Conservation (phyloP, 1,139 yeast species). For the Debaryomyces sp. region DNA sequence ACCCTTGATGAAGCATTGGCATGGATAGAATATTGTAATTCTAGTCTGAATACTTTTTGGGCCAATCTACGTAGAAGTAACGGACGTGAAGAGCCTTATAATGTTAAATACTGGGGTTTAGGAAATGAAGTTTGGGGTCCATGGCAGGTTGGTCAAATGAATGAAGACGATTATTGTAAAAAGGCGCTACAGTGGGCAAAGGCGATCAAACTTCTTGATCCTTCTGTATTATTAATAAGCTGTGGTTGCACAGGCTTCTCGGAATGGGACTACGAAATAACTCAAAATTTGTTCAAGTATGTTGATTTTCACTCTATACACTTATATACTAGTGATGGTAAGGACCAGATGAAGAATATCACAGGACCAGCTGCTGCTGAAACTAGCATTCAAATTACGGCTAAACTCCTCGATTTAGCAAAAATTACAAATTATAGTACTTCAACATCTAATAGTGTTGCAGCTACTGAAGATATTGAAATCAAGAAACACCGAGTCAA, state of each 20-base stretch:
- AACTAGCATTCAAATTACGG: constrained; percentile 27
- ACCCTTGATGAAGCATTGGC: constrained; percentile 34
- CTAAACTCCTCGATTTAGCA: constrained; percentile 30
- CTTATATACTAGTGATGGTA: constrained; percentile 26
- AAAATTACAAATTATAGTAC: constrained; percentile 18
- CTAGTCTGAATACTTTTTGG: constrained; percentile 31
- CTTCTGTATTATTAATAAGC: constrained; percentile 25
- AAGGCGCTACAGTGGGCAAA: constrained; percentile 32
- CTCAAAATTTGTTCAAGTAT: constrained; percentile 25
- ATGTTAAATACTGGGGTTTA: constrained; percentile 36
- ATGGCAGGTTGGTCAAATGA: constrained; percentile 37
- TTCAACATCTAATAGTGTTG: constrained; percentile 15
- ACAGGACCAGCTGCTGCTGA: constrained; percentile 33
- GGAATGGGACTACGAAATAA: constrained; percentile 30
- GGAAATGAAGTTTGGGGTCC: constrained; percentile 39
- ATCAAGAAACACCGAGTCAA: constrained; percentile 20
- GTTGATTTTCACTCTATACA: constrained; percentile 34
- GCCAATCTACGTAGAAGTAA: constrained; percentile 19
- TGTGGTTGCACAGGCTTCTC: constrained; percentile 31
- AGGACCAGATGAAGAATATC: constrained; percentile 28
- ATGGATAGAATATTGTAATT: constrained; percentile 37
- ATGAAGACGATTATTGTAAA: constrained; percentile 28
- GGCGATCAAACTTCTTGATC: constrained; percentile 32
- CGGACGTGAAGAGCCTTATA: constrained; percentile 33
- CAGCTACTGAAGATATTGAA: constrained; percentile 9